Conservation (phyloP, 2,329 filamentous ascomycete species). For the Fusarium falciforme region DNA sequence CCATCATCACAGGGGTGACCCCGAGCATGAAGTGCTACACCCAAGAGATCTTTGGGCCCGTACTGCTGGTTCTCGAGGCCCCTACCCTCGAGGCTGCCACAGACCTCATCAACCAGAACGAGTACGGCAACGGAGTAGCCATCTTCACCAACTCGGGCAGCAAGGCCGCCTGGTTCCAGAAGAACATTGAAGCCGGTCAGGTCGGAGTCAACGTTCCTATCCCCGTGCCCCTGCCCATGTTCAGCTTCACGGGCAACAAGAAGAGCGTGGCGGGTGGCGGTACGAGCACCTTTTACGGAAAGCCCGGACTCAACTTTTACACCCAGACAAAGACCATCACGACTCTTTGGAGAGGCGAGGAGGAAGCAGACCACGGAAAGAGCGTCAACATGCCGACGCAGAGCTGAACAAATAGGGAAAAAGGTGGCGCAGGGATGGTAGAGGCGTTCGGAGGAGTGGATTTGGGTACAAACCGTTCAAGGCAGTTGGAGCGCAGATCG, state of each 20-base stretch:
- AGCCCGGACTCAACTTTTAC: conserved; percentile 76
- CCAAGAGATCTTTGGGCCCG: conserved; percentile 51
- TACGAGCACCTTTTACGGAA: conserved; percentile 78
- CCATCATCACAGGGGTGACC: conserved; percentile 49
- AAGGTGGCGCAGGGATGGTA: background rate
- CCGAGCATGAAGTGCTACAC: conserved; percentile 52
- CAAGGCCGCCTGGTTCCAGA: conserved; percentile 48
- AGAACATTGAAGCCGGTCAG: conserved; percentile 43
- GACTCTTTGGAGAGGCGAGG: conserved; percentile 73
- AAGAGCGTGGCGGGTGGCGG: conserved; percentile 76
- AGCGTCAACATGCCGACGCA: conserved; percentile 5
- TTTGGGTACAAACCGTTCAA: background rate
- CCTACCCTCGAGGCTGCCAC: conserved; percentile 51
- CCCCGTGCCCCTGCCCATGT: conserved; percentile 43
- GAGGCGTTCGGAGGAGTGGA: background rate
- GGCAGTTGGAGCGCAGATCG: conserved; percentile 1
- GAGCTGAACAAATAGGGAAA: background rate
- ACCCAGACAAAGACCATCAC: conserved; percentile 81
- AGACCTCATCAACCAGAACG: conserved; percentile 45
- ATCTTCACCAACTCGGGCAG: conserved; percentile 49
- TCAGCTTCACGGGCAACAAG: conserved; percentile 57
- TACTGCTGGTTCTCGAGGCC: conserved; percentile 49
- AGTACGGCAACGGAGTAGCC: conserved; percentile 50
- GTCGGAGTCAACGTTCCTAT: conserved; percentile 43
- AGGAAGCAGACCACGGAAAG: conserved; percentile 52